Conservation (phyloP, 2,329 filamentous ascomycete species). For the Setomelanomma holmii region DNA sequence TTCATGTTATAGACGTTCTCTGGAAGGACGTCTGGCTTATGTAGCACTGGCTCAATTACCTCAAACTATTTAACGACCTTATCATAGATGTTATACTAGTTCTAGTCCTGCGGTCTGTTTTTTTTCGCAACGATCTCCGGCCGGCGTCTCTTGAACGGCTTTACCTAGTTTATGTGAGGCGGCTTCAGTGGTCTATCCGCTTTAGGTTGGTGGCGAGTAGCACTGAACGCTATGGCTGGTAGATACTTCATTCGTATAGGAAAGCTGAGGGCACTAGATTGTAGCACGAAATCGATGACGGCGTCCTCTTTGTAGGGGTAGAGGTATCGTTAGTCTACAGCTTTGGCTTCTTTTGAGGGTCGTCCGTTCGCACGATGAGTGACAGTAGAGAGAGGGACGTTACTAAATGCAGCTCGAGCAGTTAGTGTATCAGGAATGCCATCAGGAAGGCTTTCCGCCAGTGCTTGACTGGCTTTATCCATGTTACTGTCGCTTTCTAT, state of each 20-base stretch:
- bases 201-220: conserved; percentile 13
- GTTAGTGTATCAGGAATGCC: not conserved
- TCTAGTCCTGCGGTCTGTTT: conserved; percentile 22
- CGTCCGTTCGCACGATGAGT: conserved; percentile 27
- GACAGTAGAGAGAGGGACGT: conserved; percentile 22
- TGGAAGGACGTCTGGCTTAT: not conserved
- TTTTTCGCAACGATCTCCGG: conserved; percentile 5
- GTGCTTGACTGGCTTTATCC: conserved; percentile 6
- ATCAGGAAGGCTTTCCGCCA: conserved; percentile 14
- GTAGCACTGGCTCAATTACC: conserved; percentile 10
- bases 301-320: conserved; percentile 34
- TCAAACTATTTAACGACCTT: not conserved
- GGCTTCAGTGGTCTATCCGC: conserved; percentile 14
- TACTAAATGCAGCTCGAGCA: conserved; percentile 1
- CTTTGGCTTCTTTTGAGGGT: conserved; percentile 36
- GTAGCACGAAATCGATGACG: conserved; percentile 22
- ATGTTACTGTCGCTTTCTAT: too few relatives aligned
- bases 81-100: not conserved
- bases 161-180: conserved; percentile 13
- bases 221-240: conserved; percentile 18
- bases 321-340: conserved; percentile 38
- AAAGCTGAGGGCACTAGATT: conserved; percentile 18
- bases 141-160: conserved; percentile 37
- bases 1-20: conserved; percentile 11
- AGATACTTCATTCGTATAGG: conserved; percentile 26